These are phyloP conservation scores for Fusarium nodosum DNA, from an alignment of 2,329 filamentous ascomycete species.

Conservation along the genomic window DNA sequence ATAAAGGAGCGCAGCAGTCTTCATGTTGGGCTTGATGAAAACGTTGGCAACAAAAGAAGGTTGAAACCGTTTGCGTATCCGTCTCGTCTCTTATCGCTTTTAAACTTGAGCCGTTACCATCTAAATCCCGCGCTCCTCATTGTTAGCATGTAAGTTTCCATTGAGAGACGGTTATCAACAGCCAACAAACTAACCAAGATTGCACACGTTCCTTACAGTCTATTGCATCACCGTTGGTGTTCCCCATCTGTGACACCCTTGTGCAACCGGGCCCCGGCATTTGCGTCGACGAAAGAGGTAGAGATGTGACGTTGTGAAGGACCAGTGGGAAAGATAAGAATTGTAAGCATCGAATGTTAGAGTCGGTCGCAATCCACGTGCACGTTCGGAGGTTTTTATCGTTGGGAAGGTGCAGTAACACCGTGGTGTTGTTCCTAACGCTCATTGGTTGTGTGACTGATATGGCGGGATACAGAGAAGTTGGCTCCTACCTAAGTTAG, in stretches of 20 bases:
- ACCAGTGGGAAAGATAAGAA: slow-evolving; percentile 25
- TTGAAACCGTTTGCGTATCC: neutral
- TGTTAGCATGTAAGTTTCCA: neutral
- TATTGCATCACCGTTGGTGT: slow-evolving; percentile 27
- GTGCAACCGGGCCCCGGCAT: slow-evolving; percentile 11
- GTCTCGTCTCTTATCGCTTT: slow-evolving; percentile 9
- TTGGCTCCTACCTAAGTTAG: too few species aligned
- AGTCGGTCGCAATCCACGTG: slow-evolving; percentile 27
- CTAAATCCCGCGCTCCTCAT: slow-evolving; percentile 7
- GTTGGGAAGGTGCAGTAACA: slow-evolving; percentile 8
- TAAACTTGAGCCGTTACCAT: slow-evolving; percentile 1
- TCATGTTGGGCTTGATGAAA: slow-evolving; percentile 20
- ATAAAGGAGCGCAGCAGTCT: slow-evolving; percentile 5
- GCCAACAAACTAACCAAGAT: slow-evolving; percentile 24
- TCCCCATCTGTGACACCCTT: neutral
- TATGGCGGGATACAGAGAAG: too few species aligned
- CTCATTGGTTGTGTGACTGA: slow-evolving; percentile 23
- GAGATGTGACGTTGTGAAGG: slow-evolving; percentile 19
- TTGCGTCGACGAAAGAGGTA: slow-evolving; percentile 26
- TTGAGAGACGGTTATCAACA: neutral
- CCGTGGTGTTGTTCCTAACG: slow-evolving; percentile 11
- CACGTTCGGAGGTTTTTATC: slow-evolving; percentile 1
- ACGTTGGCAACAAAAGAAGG: neutral
- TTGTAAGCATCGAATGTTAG: slow-evolving; percentile 41
- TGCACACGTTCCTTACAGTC: slow-evolving; percentile 26